These are phyloP conservation scores for Fraxinus paxiana DNA, from an alignment of 305 asterid species.

Conservation along the genomic window DNA sequence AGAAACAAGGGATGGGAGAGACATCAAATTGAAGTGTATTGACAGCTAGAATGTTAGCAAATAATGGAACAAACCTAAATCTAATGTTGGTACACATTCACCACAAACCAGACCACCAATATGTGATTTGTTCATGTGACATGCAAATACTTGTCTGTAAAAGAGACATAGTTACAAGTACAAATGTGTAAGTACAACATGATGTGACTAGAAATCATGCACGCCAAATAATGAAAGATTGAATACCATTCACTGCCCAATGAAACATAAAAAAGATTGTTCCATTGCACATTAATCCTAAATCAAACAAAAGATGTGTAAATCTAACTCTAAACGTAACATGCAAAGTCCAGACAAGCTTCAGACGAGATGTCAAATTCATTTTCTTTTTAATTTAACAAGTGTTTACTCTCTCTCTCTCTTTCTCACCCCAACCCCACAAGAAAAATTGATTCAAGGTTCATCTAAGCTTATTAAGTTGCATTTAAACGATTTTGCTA, in stretches of 20 bases:
- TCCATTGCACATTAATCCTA: background rate
- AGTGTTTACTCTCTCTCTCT: background rate
- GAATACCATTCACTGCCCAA: constrained; percentile 6
- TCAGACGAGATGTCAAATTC: background rate
- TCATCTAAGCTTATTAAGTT: background rate
- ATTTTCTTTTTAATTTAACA: background rate
- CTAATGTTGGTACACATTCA: background rate
- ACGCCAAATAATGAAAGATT: background rate
- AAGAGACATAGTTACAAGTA: background rate
- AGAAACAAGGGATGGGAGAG: constrained; percentile 8
- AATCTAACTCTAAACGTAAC: background rate
- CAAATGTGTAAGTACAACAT: background rate
- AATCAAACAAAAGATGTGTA: background rate
- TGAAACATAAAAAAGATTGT: background rate
- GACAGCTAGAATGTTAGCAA: constrained; percentile 6
- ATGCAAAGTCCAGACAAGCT: background rate
- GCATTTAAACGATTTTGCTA: background rate
- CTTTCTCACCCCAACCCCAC: background rate
- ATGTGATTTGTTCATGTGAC: background rate
- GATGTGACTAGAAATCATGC: background rate
- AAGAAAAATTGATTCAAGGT: background rate
- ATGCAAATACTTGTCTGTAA: background rate
- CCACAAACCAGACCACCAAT: background rate
- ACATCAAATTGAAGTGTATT: constrained; percentile 18
- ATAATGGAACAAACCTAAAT: constrained; percentile 7